Evolutionary conservation across 306 rosid genomes (phyloP), one percentile per base, ranked within the genome.

Genomic region (Argentina anserina): DNA sequence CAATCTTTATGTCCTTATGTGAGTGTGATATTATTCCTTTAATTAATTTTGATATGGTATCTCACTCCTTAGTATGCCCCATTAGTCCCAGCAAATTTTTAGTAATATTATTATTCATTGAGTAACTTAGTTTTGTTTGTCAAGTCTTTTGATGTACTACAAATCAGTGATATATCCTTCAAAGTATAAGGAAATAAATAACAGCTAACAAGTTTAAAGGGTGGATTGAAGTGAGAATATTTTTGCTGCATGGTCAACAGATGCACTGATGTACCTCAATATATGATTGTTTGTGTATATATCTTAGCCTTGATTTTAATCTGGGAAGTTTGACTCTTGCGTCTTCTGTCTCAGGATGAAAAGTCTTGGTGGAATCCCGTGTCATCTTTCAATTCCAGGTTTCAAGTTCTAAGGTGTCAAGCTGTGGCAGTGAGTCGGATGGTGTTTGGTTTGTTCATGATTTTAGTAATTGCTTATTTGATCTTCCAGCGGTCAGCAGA

Each of bases 321-420:
- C 36, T 37, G 36, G 37, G 33, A 34, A 47, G 40, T 53, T 36
- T 67, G 50, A 53, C 31, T 66, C 71, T 13, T 72, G 23, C 0
- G 40, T 72, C 65, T 28, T 67, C 67, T 66, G 17, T 76, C 63
- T 73, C 79, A 94, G 99, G 93, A 77, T 39, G 75, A 81, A 12
- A 77, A 62, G 23, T 86, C 90, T 39, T 91, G 99, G 99, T 88
- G 86, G 7, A 92, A 80, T 69, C 82, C 86, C 21, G 74, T 84
- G 83, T 7, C 80, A 68, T 74, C 82, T 55, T 34, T 91, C 71
- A 85, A 70, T 84, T 87, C 89, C 0, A 78, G 79, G 63, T 7
- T 83, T 55, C 71, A 82, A 9, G 40, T 82, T 25, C 50, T 91
- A 37, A 73, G 78, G 76, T 94, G 99, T 60, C 90, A 88, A 41